Conservation (phyloP, 768 basidiomycete species). For the Amanita pseudoporphyria region DNA sequence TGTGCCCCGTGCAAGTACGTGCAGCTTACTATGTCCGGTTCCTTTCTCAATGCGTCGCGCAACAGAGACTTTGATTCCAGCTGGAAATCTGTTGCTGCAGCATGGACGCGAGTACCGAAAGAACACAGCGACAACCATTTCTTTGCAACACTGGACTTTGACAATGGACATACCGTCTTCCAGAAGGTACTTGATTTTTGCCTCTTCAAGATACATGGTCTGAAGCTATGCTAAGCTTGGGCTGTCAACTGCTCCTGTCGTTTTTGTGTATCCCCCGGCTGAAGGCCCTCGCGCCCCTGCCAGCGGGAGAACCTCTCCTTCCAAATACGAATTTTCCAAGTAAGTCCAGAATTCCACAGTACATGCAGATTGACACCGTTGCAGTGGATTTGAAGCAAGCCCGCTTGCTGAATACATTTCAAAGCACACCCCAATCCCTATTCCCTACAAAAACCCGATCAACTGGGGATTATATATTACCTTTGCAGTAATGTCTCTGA, state of each 20-base stretch:
- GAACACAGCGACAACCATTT: conserved; percentile 74
- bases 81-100: conserved; percentile 71
- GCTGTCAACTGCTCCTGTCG: conserved; percentile 75
- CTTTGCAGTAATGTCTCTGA: conserved; percentile 33
- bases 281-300: conserved; percentile 60
- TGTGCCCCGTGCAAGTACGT: conserved; percentile 91
- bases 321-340: conserved; percentile 75
- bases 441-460: conserved; percentile 76
- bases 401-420: conserved; percentile 72
- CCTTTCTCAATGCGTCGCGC: conserved; percentile 1
- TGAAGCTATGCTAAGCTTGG: conserved; percentile 45
- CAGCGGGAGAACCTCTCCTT: conserved; percentile 42
- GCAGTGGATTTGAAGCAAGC: conserved; percentile 81
- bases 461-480: conserved; percentile 55
- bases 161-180: conserved; percentile 66
- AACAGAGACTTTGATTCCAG: conserved; percentile 80
- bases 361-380: conserved; percentile 4
- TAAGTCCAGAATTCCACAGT: conserved; percentile 22
- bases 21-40: background rate
- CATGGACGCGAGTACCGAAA: conserved; percentile 61
- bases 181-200: conserved; percentile 47
- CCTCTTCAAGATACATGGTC: background rate
- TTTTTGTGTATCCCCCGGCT: conserved; percentile 64
- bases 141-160: conserved; percentile 89
- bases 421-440: conserved; percentile 62